Evolutionary conservation across 176 grass and related monocot species (phyloP).

Genomic region (Bonia amplexicaulis): DNA sequence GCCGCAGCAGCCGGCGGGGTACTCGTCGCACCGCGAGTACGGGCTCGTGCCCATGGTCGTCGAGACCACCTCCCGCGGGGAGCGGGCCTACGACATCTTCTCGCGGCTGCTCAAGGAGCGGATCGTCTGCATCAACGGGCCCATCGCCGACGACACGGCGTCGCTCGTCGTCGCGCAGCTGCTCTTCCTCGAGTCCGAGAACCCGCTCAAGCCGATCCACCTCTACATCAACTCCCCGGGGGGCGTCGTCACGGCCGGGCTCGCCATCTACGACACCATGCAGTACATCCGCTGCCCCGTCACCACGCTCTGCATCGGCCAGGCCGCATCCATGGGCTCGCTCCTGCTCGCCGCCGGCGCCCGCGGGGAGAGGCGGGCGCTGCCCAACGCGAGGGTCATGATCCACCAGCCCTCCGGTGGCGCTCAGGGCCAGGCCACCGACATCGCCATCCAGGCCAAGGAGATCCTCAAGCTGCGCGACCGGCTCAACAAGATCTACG

Average conservation of each 20-base stretch:
- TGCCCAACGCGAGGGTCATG: slow-evolving; percentile 92
- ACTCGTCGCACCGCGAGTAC: slow-evolving; percentile 26
- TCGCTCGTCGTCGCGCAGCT: slow-evolving; percentile 87
- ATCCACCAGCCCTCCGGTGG: slow-evolving; percentile 94
- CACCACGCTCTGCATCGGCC: slow-evolving; percentile 87
- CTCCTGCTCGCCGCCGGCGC: slow-evolving; percentile 86
- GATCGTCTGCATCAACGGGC: slow-evolving; percentile 76
- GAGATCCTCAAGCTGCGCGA: slow-evolving; percentile 85
- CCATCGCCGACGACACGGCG: slow-evolving; percentile 70
- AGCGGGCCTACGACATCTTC: slow-evolving; percentile 83
- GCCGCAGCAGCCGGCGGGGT: background rate
- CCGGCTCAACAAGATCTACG: slow-evolving; percentile 83
- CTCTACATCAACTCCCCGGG: slow-evolving; percentile 93
- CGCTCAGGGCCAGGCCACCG: slow-evolving; percentile 60
- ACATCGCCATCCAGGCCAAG: slow-evolving; percentile 89
- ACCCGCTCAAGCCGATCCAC: slow-evolving; percentile 83
- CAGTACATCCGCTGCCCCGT: slow-evolving; percentile 86
- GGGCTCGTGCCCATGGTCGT: slow-evolving; percentile 81
- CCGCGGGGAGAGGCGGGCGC: slow-evolving; percentile 69
- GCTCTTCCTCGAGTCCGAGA: slow-evolving; percentile 94
- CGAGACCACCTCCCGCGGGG: slow-evolving; percentile 86
- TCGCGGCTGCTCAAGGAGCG: slow-evolving; percentile 90
- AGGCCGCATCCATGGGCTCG: slow-evolving; percentile 91
- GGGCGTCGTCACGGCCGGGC: slow-evolving; percentile 63
- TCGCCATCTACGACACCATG: slow-evolving; percentile 97